Conservation (phyloP, 257 asterid genomes). For the Gardenia jasminoides region DNA sequence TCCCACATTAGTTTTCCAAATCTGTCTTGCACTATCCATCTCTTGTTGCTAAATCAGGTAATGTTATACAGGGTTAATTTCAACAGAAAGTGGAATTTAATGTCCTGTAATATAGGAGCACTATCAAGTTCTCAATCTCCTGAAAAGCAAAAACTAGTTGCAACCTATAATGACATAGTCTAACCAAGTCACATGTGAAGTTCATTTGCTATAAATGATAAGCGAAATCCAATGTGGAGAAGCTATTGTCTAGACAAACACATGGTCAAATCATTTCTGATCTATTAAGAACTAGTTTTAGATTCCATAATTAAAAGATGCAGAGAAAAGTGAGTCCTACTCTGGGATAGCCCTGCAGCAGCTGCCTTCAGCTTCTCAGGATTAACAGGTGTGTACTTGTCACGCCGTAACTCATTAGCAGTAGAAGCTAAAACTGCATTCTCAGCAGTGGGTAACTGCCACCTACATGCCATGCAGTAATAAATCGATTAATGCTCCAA, state of each 20-base stretch:
- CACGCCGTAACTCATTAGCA: slow-evolving; percentile 72
- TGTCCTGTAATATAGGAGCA: not conserved
- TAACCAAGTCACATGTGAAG: not conserved
- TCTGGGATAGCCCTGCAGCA: slow-evolving; percentile 69
- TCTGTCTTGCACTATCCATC: not conserved
- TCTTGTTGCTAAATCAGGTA: not conserved
- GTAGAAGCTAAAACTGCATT: slow-evolving; percentile 69
- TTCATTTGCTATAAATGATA: not conserved
- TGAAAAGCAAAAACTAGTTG: not conserved
- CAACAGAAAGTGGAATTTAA: not conserved
- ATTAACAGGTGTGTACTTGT: slow-evolving; percentile 48
- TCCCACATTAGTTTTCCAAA: not conserved
- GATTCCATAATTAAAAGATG: not conserved
- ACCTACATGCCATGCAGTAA: slow-evolving; percentile 37
- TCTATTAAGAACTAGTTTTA: not conserved
- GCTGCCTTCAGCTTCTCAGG: slow-evolving; percentile 84
- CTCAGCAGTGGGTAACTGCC: slow-evolving; percentile 76
- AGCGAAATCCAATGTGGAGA: not conserved
- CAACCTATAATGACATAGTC: not conserved
- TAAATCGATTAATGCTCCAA: slow-evolving; percentile 8
- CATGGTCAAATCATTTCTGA: not conserved
- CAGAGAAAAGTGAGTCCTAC: slow-evolving; percentile 34
- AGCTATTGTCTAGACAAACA: not conserved
- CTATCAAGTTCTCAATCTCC: not conserved
- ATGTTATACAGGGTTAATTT: not conserved